Percentiles rank a stretch among this genome's conserved stretches.
phyloP scores from a whole-genome alignment of 495 filamentous ascomycete species.

The Patellaria atrata region DNA sequence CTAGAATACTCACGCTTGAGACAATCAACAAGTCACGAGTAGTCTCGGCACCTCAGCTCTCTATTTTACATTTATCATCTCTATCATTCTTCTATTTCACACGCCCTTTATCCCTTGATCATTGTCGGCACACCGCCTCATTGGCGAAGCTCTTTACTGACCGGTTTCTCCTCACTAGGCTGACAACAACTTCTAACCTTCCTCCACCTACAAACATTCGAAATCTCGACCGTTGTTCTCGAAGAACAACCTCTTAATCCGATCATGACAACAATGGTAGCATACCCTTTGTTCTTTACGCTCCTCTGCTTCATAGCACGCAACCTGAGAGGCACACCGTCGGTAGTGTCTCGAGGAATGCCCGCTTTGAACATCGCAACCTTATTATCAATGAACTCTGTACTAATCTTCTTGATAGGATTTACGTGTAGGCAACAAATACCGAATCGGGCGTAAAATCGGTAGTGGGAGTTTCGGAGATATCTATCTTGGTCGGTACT shows the following conservation, averaged over 20 bases:
- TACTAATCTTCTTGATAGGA: slow-evolving; percentile 43
- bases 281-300: slow-evolving; percentile 4
- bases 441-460: slow-evolving; percentile 99
- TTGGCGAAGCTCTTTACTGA: slow-evolving; percentile 21
- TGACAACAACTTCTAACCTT: slow-evolving; percentile 8
- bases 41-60: too few species aligned
- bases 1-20: too few species aligned
- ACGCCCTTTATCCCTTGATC: slow-evolving; percentile 1
- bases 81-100: too few species aligned
- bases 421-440: slow-evolving; percentile 98
- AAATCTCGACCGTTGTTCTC: not conserved
- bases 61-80: too few species aligned
- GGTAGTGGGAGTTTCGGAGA: slow-evolving; percentile 97
- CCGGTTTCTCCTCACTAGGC: slow-evolving; percentile 18
- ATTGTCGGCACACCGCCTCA: slow-evolving; percentile 20
- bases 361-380: too few species aligned
- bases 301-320: not conserved
- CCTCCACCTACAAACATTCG: slow-evolving; percentile 4
- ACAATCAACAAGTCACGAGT: too few species aligned
- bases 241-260: slow-evolving; percentile 15
- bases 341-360: not conserved
- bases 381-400: too few species aligned
- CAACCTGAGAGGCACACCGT: not conserved
- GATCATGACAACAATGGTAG: slow-evolving; percentile 24
- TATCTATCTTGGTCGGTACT: slow-evolving; percentile 75